phyloP scores from a whole-genome alignment of 2,329 filamentous ascomycete species.

The Sporothrix variecibatus region DNA sequence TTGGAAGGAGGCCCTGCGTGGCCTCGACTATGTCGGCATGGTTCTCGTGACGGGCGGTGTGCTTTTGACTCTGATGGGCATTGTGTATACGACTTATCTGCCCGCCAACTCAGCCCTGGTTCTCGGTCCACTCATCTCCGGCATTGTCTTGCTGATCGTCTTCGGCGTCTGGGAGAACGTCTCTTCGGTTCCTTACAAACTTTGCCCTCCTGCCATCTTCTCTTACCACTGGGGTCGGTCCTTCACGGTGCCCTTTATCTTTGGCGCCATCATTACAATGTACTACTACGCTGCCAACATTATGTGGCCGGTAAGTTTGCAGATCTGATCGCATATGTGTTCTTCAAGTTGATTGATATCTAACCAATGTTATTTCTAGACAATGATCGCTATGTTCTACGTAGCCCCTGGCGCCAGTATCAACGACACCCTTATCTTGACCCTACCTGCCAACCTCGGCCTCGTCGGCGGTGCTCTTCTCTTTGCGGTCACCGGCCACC shows the following conservation, averaged over 20 bases:
- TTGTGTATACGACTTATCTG: constrained; percentile 43
- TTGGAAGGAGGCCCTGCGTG: constrained; percentile 39
- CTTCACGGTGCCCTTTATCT: constrained; percentile 49
- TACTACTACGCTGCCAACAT: constrained; percentile 53
- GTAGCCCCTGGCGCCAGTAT: constrained; percentile 40
- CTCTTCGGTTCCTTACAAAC: constrained; percentile 40
- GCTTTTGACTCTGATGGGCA: constrained; percentile 43
- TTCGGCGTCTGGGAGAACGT: constrained; percentile 46
- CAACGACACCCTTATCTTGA: constrained; percentile 41
- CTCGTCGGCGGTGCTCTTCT: constrained; percentile 46
- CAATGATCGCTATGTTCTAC: constrained; percentile 50
- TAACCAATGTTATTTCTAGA: constrained; percentile 34
- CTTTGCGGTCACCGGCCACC: constrained; percentile 45
- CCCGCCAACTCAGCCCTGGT: constrained; percentile 41
- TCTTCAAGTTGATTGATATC: not conserved
- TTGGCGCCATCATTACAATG: constrained; percentile 52
- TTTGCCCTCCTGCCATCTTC: constrained; percentile 50
- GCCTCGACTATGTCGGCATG: constrained; percentile 45
- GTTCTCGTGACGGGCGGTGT: constrained; percentile 42
- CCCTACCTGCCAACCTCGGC: constrained; percentile 48
- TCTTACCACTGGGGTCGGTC: constrained; percentile 47
- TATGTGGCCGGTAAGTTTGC: constrained; percentile 37
- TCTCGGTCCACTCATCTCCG: constrained; percentile 41
- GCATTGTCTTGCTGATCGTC: constrained; percentile 39
- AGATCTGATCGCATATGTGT: not conserved